Percentiles rank a stretch among this genome's conserved stretches.
Conservation (phyloP, 2,329 filamentous ascomycete genomes). For the Lasiodiplodia hormozganensis region DNA sequence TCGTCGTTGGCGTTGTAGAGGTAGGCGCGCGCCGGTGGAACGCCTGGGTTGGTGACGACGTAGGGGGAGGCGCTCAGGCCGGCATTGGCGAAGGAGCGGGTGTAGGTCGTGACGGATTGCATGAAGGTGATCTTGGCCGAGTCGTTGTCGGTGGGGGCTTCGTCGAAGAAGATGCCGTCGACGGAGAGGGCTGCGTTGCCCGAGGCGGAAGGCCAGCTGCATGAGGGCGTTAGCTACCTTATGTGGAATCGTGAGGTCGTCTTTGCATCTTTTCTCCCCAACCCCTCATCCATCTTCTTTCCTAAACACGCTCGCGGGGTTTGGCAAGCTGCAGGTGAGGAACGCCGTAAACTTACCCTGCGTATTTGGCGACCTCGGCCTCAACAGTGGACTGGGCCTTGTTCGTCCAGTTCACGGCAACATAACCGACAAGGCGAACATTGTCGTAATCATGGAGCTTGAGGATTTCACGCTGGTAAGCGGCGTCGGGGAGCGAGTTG, state of each 20-base stretch:
- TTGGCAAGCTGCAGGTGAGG: too few species aligned
- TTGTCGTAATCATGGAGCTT: constrained; percentile 61
- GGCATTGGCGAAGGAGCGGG: background rate
- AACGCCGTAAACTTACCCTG: background rate
- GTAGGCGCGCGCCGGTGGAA: constrained; percentile 3
- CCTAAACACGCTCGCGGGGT: too few species aligned
- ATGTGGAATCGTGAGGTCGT: too few species aligned
- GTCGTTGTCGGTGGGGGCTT: constrained; percentile 2
- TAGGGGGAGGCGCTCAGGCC: background rate
- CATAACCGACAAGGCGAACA: constrained; percentile 57
- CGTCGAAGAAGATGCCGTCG: constrained; percentile 23
- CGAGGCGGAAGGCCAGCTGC: background rate
- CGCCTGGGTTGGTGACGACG: constrained; percentile 18
- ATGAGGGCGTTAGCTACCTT: background rate
- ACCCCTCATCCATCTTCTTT: too few species aligned
- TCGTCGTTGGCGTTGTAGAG: background rate
- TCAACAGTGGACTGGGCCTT: constrained; percentile 66
- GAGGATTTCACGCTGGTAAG: constrained; percentile 9
- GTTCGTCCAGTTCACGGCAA: constrained; percentile 60
- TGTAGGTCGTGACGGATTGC: background rate
- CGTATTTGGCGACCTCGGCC: constrained; percentile 6
- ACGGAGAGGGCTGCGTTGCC: background rate
- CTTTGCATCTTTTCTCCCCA: too few species aligned
- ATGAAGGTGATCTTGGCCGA: background rate
- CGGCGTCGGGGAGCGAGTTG: background rate